Conservation (phyloP, 202 grass and related monocot species). For the Dendrocalamus latiflorus region DNA sequence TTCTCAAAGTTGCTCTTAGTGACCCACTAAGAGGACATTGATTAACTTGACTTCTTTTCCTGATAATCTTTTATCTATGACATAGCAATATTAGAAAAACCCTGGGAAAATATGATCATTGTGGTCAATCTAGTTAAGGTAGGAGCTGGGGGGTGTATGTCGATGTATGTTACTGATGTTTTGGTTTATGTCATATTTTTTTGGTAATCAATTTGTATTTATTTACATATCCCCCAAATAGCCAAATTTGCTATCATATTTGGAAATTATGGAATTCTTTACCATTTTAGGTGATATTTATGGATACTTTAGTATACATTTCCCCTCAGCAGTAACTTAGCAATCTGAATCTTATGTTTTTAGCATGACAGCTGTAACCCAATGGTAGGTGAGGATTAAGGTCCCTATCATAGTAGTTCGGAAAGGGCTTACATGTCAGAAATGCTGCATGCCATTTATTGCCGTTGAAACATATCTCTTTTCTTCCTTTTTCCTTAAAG, state of each 20-base stretch:
- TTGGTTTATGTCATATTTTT: not conserved
- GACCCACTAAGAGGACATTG: not conserved
- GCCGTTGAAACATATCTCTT: not conserved
- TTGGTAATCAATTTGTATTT: not conserved
- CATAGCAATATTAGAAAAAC: not conserved
- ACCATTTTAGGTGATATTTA: not conserved
- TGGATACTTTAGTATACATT: not conserved
- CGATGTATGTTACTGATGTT: not conserved
- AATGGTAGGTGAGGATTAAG: not conserved
- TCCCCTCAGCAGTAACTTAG: not conserved
- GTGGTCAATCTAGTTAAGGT: too few species aligned
- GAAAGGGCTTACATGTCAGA: conserved; percentile 1
- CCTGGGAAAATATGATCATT: not conserved
- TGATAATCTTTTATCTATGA: too few species aligned
- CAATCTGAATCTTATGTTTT: not conserved
- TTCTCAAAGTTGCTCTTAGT: not conserved
- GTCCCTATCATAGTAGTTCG: not conserved
- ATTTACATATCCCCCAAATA: not conserved
- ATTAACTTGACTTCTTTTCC: conserved; percentile 9
- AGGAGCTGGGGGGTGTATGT: not conserved
- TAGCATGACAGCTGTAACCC: not conserved
- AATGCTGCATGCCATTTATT: conserved; percentile 16
- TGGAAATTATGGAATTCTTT: not conserved
- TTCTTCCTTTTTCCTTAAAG: not conserved
- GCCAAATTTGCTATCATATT: not conserved